A percentile compares a stretch with the other conserved stretches of the same genome.
Conservation (phyloP, 2,329 filamentous ascomycete species). For the Xenoacremonium recifei region DNA sequence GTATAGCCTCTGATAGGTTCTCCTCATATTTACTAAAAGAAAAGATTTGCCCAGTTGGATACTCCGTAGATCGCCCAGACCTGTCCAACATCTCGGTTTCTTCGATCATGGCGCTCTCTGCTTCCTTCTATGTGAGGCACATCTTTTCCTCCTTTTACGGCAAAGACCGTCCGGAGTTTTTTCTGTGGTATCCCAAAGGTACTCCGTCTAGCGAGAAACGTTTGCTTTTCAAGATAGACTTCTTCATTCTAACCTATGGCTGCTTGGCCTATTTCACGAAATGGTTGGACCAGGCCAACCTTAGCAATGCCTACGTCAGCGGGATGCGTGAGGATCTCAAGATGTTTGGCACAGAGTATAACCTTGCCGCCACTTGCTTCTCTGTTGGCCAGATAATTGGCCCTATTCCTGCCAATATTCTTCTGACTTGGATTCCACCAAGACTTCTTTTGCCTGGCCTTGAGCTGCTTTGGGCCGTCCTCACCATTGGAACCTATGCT, state of each 20-base stretch:
- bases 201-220: constrained; percentile 16
- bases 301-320: constrained; percentile 41
- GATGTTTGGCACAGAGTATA: constrained; percentile 38
- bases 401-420: constrained; percentile 42
- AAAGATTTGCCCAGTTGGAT: too few species aligned
- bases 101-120: too few species aligned
- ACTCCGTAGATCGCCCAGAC: too few species aligned
- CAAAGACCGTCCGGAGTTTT: too few species aligned
- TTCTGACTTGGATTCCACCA: constrained; percentile 26
- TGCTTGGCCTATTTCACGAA: constrained; percentile 48
- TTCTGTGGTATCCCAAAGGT: too few species aligned
- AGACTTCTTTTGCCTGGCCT: constrained; percentile 41
- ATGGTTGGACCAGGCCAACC: constrained; percentile 42
- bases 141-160: too few species aligned
- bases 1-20: too few species aligned
- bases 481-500: constrained; percentile 42
- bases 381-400: constrained; percentile 42
- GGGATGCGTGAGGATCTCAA: constrained; percentile 38
- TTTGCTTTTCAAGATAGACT: constrained; percentile 38
- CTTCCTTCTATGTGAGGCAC: too few species aligned
- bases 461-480: constrained; percentile 42
- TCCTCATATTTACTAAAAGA: too few species aligned
- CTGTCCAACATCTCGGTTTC: too few species aligned
- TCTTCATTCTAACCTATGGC: constrained; percentile 42
- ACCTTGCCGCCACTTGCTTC: constrained; percentile 36